phyloP scores from a whole-genome alignment of 2,329 filamentous ascomycete species.

The Daldinia sp. region DNA sequence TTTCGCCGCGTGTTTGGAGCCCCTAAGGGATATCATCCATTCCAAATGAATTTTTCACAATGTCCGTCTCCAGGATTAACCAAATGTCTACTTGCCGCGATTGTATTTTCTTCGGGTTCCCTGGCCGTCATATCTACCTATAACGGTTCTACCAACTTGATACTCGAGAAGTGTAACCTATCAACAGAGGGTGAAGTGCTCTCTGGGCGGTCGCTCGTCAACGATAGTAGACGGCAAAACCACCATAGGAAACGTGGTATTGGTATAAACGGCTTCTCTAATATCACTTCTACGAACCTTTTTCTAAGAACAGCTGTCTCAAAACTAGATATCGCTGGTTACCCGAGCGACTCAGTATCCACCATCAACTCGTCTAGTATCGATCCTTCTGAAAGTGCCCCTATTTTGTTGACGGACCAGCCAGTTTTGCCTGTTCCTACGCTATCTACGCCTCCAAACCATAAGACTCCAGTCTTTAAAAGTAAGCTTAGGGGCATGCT shows the following conservation, averaged over 20 bases:
- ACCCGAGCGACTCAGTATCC: conserved; percentile 32
- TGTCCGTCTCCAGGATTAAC: conserved; percentile 35
- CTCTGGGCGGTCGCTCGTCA: not conserved
- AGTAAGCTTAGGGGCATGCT: conserved; percentile 37
- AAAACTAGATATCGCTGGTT: conserved; percentile 34
- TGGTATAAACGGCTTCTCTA: conserved; percentile 31
- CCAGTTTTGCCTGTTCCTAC: conserved; percentile 16
- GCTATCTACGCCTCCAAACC: conserved; percentile 25
- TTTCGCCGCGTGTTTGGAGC: conserved; percentile 1
- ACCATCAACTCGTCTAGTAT: conserved; percentile 29
- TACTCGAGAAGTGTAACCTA: conserved; percentile 22
- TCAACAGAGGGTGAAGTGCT: conserved; percentile 9
- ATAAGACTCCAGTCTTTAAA: conserved; percentile 32
- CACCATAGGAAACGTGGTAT: conserved; percentile 36
- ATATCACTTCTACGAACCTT: conserved; percentile 30
- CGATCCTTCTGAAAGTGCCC: conserved; percentile 33
- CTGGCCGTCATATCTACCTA: conserved; percentile 33
- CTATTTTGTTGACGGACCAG: conserved; percentile 36
- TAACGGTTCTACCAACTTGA: conserved; percentile 15
- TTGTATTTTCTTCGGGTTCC: conserved; percentile 38
- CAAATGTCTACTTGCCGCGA: conserved; percentile 38
- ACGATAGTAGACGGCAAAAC: not conserved
- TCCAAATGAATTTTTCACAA: conserved; percentile 38
- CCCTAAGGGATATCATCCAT: conserved; percentile 7
- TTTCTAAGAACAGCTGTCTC: conserved; percentile 35